These are phyloP conservation scores for Aspergillus ellipticus DNA, from an alignment of 495 filamentous ascomycete species.

Conservation along the genomic window DNA sequence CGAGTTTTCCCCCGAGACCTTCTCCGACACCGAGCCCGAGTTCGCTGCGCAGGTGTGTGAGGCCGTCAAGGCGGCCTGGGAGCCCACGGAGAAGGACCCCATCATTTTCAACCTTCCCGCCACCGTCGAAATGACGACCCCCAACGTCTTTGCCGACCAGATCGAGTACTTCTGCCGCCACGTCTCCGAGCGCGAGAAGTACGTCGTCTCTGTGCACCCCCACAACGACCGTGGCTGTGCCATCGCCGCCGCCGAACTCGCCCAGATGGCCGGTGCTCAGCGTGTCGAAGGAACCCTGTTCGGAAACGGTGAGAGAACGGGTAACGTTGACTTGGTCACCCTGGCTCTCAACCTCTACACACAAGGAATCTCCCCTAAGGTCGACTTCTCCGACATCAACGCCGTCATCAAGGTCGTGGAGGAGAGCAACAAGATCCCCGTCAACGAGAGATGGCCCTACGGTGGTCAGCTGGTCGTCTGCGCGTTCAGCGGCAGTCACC, in stretches of 20 bases:
- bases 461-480: constrained; percentile 85
- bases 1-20: constrained; percentile 96
- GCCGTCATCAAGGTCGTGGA: constrained; percentile 87
- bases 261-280: constrained; percentile 96
- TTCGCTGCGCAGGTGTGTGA: constrained; percentile 84
- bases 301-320: constrained; percentile 92
- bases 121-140: constrained; percentile 93
- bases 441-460: constrained; percentile 85
- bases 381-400: constrained; percentile 91
- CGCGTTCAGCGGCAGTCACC: constrained; percentile 87
- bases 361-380: constrained; percentile 80
- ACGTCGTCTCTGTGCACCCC: constrained; percentile 79
- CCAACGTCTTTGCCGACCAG: constrained; percentile 95
- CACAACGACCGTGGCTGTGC: constrained; percentile 95
- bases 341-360: constrained; percentile 95
- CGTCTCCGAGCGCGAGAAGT: constrained; percentile 76
- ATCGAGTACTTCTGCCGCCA: constrained; percentile 91
- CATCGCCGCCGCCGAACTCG: constrained; percentile 83
- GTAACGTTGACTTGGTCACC: constrained; percentile 94
- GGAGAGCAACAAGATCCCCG: constrained; percentile 89
- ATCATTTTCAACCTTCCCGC: constrained; percentile 98
- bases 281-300: constrained; percentile 94
- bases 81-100: constrained; percentile 70
- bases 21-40: constrained; percentile 84
- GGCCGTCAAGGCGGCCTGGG: constrained; percentile 96